These are phyloP conservation scores for Rutidosis leptorrhynchoides DNA, from an alignment of 129 eudicot genomes.

Conservation along the genomic window DNA sequence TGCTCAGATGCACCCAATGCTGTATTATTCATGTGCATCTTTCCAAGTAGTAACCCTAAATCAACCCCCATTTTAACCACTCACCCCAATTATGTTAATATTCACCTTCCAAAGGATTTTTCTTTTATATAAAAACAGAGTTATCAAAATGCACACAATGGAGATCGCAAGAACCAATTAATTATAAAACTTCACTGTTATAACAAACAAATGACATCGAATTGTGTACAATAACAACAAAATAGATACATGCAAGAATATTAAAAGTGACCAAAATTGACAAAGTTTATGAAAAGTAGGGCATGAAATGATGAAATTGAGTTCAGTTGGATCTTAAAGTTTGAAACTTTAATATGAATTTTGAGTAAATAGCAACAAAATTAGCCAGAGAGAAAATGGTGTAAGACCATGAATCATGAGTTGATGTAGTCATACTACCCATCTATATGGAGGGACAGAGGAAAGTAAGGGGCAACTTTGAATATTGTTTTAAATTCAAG, in stretches of 20 bases:
- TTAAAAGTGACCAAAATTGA: not conserved
- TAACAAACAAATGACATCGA: not conserved
- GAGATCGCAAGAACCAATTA: slow-evolving; percentile 8
- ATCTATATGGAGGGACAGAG: slow-evolving; percentile 33
- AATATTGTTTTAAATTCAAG: slow-evolving; percentile 20
- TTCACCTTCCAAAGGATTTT: slow-evolving; percentile 30
- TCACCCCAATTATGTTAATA: slow-evolving; percentile 3
- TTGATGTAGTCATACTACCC: slow-evolving; percentile 8
- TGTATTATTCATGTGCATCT: slow-evolving; percentile 11
- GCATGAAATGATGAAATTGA: slow-evolving; percentile 7
- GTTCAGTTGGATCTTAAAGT: not conserved
- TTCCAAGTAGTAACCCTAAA: slow-evolving; percentile 28
- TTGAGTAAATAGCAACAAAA: slow-evolving; percentile 1
- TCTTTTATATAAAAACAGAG: slow-evolving; percentile 8
- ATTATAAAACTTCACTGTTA: not conserved
- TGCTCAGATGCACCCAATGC: slow-evolving; percentile 46
- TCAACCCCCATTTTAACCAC: slow-evolving; percentile 25
- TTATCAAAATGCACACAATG: not conserved
- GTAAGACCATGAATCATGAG: slow-evolving; percentile 16
- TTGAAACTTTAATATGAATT: slow-evolving; percentile 10
- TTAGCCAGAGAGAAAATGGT: slow-evolving; percentile 19
- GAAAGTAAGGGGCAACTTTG: slow-evolving; percentile 22
- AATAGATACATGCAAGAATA: slow-evolving; percentile 3
- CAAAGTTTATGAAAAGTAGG: slow-evolving; percentile 10
- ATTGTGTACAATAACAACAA: not conserved